phyloP scores from a whole-genome alignment of 108 stramenopile genomes.

The Nitzschia sp. region DNA sequence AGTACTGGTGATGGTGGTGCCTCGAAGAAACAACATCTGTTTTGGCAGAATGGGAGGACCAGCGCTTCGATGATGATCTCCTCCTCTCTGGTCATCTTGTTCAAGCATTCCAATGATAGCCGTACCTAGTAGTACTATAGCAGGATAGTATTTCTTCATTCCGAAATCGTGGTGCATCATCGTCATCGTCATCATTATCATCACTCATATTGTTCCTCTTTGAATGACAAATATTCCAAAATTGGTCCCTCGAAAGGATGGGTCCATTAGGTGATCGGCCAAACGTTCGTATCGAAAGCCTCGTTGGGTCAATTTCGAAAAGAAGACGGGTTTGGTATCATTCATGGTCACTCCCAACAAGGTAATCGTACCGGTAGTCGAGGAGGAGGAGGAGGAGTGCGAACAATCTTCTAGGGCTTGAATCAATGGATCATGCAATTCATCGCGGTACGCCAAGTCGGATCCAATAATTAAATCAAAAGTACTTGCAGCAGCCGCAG shows the following conservation, averaged over 20 bases:
- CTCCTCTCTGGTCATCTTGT: too few species aligned
- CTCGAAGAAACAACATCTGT: too few species aligned
- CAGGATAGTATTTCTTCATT: too few species aligned
- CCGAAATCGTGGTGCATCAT: too few species aligned
- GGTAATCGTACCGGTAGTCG: conserved; percentile 38
- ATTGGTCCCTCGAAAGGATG: conserved; percentile 47
- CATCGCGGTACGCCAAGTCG: conserved; percentile 82
- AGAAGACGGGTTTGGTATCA: conserved; percentile 80
- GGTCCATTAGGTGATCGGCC: conserved; percentile 61
- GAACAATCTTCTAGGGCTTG: conserved; percentile 37
- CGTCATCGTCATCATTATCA: too few species aligned
- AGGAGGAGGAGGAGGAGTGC: not conserved
- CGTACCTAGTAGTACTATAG: too few species aligned
- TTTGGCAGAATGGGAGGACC: too few species aligned
- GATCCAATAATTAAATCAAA: conserved; percentile 88
- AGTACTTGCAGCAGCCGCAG: conserved; percentile 12
- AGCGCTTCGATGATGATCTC: too few species aligned
- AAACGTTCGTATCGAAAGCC: conserved; percentile 73
- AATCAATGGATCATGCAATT: conserved; percentile 80
- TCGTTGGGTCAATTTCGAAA: conserved; percentile 44
- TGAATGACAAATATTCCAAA: conserved; percentile 81
- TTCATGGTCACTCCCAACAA: conserved; percentile 83
- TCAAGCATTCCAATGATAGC: too few species aligned
- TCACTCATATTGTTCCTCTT: too few species aligned
- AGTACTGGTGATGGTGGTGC: too few species aligned